Evolutionary conservation across 495 filamentous ascomycete species (phyloP).

Genomic region (Hypomontagnella submonticulosa): DNA sequence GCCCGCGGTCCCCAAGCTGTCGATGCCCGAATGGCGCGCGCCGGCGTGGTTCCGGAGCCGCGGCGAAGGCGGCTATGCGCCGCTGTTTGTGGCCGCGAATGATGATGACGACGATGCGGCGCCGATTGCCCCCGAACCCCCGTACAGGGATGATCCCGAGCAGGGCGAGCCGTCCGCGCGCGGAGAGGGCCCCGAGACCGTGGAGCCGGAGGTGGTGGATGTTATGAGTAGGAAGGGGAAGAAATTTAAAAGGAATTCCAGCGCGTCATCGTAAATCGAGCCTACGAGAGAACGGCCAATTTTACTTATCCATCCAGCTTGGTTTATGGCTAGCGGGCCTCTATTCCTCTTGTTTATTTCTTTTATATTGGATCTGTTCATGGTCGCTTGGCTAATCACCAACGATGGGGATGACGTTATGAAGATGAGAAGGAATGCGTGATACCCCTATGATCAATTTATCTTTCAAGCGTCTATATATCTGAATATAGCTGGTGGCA

Average conservation of each 20-base stretch:
- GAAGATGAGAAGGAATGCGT: conserved; percentile 13
- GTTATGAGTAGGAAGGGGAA: conserved; percentile 37
- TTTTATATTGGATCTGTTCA: background rate
- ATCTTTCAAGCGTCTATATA: background rate
- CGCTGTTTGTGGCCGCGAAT: conserved; percentile 42
- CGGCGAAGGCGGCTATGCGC: conserved; percentile 22
- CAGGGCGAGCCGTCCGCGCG: conserved; percentile 28
- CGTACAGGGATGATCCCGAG: conserved; percentile 41
- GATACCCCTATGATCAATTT: conserved; percentile 31
- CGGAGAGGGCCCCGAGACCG: conserved; percentile 20
- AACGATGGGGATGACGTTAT: conserved; percentile 10
- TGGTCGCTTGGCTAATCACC: too few species aligned
- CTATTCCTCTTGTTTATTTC: background rate
- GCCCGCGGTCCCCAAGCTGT: conserved; percentile 35
- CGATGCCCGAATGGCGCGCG: conserved; percentile 44
- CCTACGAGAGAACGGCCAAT: background rate
- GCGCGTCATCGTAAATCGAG: conserved; percentile 26
- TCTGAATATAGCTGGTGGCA: background rate
- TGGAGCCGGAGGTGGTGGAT: conserved; percentile 37
- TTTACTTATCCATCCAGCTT: background rate
- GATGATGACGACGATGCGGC: conserved; percentile 31
- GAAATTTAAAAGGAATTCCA: conserved; percentile 21
- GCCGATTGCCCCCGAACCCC: conserved; percentile 17
- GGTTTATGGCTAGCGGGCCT: background rate
- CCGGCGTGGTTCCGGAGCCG: conserved; percentile 46